These are phyloP conservation scores for Chrysanthemum lavandulifolium DNA, from an alignment of 129 eudicot genomes.

Conservation along the genomic window DNA sequence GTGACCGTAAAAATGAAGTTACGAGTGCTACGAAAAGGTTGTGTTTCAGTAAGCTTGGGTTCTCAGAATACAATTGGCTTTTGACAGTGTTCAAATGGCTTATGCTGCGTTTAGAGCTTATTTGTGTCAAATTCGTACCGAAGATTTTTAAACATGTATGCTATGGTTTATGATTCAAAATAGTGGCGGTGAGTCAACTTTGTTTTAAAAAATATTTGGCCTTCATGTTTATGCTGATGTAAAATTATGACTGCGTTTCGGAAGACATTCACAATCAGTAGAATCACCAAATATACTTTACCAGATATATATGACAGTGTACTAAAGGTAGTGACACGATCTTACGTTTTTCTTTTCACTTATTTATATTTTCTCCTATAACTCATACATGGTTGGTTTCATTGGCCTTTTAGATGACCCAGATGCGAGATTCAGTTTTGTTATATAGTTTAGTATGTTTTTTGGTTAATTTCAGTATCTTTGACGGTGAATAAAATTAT, in stretches of 20 bases:
- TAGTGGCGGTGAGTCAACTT: no score
- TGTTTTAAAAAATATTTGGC: no score
- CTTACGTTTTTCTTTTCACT: conserved; percentile 1
- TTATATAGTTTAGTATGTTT: background rate
- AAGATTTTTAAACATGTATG: no score
- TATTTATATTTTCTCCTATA: background rate
- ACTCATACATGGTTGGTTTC: conserved; percentile 9
- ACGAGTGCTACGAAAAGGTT: background rate
- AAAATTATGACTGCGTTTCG: conserved; percentile 8
- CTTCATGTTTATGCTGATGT: no score
- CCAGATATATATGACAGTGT: conserved; percentile 84
- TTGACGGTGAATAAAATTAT: conserved; percentile 7
- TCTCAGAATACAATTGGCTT: no score
- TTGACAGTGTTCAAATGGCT: no score
- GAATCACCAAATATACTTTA: conserved; percentile 83
- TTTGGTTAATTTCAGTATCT: conserved; percentile 6
- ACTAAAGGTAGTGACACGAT: conserved; percentile 60
- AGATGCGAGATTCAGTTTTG: conserved; percentile 26
- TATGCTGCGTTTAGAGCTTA: no score
- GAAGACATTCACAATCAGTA: conserved; percentile 92
- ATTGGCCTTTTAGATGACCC: conserved; percentile 58
- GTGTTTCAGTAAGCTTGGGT: no score
- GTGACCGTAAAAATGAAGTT: conserved; percentile 52
- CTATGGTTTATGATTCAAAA: no score
- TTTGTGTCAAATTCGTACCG: no score